Evolutionary conservation across 2,329 filamentous ascomycete genomes (phyloP), one percentile per base, ranked within the genome.

Genomic region (Aureobasidium sp.): DNA sequence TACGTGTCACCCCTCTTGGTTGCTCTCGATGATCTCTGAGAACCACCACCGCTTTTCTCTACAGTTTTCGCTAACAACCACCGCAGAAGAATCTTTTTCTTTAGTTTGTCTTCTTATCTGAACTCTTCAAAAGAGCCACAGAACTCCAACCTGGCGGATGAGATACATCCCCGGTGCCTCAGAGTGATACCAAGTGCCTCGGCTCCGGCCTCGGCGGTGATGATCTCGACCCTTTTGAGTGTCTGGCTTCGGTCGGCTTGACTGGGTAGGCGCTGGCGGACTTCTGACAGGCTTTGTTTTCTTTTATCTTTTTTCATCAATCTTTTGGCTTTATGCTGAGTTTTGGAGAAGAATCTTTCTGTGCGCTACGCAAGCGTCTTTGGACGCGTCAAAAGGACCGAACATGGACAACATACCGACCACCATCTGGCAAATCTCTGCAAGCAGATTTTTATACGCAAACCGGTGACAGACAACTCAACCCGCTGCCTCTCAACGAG

Each of bases 81-180:
- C 5, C 5, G 9, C 70, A 69, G 73, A 70, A 91, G 89, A 92
- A 93, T 93, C 90, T 25, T 31, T 91, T 90, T 95, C 96, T 89
- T 96, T 92, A 96, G 91, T 92, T 87, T 83, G 90, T 86, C 86
- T 91, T 88, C 84, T 82, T 83, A 86, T 90, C 89, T 94, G 88
- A 90, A 86, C 88, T 93, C 85, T 86, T 85, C 84, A 91, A 84
- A 88, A 82, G 83, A 96, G 91, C 89, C 85, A 91, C 88, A 93
- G 88, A 91, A 81, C 84, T 86, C 86, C 85, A 93, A 87, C 89
- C 90, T 91, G 90, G 89, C 89, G 90, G 90, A 95, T 94, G 90
- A 95, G 77, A 79, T 67, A 72, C 72, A 89, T 90, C 90, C 88
- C 90, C 89, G 86, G 82, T 82, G 80, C 87, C 88, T 87, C 85